Conservation (phyloP, 1,284 basidiomycete species). For the Kwoniella shivajii region DNA sequence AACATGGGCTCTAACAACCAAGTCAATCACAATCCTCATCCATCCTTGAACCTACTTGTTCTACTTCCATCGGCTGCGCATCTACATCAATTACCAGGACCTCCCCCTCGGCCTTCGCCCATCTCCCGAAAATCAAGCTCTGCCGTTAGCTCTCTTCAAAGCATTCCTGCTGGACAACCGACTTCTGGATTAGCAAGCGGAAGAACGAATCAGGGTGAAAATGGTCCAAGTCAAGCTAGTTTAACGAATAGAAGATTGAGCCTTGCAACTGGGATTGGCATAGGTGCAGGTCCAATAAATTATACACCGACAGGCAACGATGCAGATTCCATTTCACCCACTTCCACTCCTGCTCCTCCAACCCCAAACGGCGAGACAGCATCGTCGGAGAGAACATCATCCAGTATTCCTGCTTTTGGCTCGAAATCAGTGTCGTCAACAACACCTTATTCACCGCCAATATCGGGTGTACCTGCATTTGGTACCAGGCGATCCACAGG, state of each 20-base stretch:
- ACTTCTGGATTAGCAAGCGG: background rate
- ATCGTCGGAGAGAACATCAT: background rate
- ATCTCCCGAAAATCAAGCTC: slow-evolving; percentile 24
- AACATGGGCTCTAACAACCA: slow-evolving; percentile 8
- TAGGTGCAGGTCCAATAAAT: slow-evolving; percentile 28
- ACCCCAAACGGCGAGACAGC: background rate
- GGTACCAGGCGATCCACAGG: slow-evolving; percentile 17
- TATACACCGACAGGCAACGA: background rate
- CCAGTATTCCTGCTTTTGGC: slow-evolving; percentile 18
- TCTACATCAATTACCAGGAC: slow-evolving; percentile 13
- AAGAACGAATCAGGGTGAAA: background rate
- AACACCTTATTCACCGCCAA: background rate
- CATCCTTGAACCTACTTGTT: slow-evolving; percentile 34
- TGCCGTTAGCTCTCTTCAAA: slow-evolving; percentile 6
- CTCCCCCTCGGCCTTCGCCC: slow-evolving; percentile 23
- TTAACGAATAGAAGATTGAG: slow-evolving; percentile 38
- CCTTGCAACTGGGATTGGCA: slow-evolving; percentile 40
- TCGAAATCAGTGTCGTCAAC: background rate
- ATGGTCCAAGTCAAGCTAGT: slow-evolving; percentile 1
- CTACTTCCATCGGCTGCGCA: slow-evolving; percentile 36
- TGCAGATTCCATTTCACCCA: slow-evolving; percentile 1
- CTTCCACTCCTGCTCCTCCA: background rate
- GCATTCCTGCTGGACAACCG: slow-evolving; percentile 7
- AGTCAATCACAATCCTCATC: background rate
- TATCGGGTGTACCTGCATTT: slow-evolving; percentile 8